Evolutionary conservation across 805 yeast genomes (phyloP), one percentile per base, ranked within the genome.

Genomic region (Myxozyma sirexii): DNA sequence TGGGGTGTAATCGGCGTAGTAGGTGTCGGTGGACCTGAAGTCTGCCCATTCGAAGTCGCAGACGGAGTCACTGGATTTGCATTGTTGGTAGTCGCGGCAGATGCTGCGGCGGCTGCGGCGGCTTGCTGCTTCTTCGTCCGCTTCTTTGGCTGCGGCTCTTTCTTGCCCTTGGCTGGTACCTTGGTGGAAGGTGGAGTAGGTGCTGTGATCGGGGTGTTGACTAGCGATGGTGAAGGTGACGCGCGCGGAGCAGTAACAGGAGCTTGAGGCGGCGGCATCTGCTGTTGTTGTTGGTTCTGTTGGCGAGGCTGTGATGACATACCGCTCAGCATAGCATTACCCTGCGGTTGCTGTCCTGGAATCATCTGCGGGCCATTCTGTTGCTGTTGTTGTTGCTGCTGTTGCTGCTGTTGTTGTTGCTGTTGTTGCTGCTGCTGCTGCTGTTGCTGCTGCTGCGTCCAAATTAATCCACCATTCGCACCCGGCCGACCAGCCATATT

Each of bases 1-100:
- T 65, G 68, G 2, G 68, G 67, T 1, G 67, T 64, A 13, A 64
- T 53, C 21, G 67, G 67, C 33, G 68, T 64, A 13, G 67, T 64
- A 19, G 67, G 68, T 15, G 67, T 65, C 15, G 64, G 66, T 10
- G 67, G 66, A 45, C 56, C 67, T n/a, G 66, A 60, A 10, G 67
- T 52, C 17, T 58, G 57, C 7, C 62, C 62, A 26, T 39, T 39
- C 10, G 64, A 58, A n/a, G 64, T 60, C 1, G 66, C 62, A 1
- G 66, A 57, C 2, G 66, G 60, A 17, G 64, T 58, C 21, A 52
- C 63, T 6, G 65, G 65, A 12, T 58, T 65, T 27, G 48, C 26
- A 19, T 35, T 21, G 23, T 29, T 45, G n/a, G 59, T 41, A 21
- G 54, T 43, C 8, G 59, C 62, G 5, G 57, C 54, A 3, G 60